Conservation (phyloP, 805 yeast species). For the Myxozyma mucilagina region DNA sequence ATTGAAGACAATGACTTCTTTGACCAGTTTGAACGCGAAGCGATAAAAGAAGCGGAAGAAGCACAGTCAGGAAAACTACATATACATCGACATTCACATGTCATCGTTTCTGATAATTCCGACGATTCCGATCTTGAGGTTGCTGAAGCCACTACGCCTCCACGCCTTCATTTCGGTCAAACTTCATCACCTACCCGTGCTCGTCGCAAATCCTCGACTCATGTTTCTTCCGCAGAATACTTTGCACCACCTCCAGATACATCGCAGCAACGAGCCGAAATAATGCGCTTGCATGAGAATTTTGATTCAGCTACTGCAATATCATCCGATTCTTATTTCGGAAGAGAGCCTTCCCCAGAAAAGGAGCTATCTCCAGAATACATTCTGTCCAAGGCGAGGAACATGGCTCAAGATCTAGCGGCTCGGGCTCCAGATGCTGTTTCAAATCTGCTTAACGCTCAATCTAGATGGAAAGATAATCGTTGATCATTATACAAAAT, state of each 20-base stretch:
- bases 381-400: background rate
- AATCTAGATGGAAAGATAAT: background rate
- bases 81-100: too few relatives aligned
- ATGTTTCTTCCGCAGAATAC: slow-evolving; percentile 25
- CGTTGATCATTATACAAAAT: background rate
- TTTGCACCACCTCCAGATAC: slow-evolving; percentile 7
- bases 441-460: background rate
- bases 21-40: slow-evolving; percentile 71
- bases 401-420: slow-evolving; percentile 9
- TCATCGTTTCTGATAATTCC: too few relatives aligned
- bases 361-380: slow-evolving; percentile 44
- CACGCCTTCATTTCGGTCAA: background rate
- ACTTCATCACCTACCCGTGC: background rate
- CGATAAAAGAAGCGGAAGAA: slow-evolving; percentile 70
- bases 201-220: background rate
- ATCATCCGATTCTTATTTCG: slow-evolving; percentile 92
- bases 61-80: background rate
- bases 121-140: background rate
- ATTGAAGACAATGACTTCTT: slow-evolving; percentile 37
- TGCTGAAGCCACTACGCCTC: background rate
- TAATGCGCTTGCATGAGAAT: slow-evolving; percentile 45
- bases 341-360: slow-evolving; percentile 65
- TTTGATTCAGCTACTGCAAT: slow-evolving; percentile 90
- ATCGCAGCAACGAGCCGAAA: background rate
- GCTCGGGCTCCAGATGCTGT: slow-evolving; percentile 2